These are phyloP conservation scores for Lentinula edodes DNA, from an alignment of 768 basidiomycete genomes.

Conservation along the genomic window DNA sequence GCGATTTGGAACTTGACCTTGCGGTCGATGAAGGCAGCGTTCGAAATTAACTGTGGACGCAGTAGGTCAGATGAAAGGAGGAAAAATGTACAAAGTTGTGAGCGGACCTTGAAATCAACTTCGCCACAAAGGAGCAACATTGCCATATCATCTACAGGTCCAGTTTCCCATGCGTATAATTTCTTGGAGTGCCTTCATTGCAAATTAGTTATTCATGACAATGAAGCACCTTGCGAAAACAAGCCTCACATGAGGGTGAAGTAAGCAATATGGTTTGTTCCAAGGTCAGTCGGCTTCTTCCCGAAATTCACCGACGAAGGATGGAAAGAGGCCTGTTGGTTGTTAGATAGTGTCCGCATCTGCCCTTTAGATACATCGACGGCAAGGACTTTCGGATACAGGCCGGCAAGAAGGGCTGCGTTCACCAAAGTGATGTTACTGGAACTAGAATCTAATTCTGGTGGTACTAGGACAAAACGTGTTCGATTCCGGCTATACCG, in stretches of 20 bases:
- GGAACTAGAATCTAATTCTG: constrained; percentile 65
- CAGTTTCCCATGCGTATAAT: constrained; percentile 90
- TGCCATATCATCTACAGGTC: constrained; percentile 80
- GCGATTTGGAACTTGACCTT: constrained; percentile 71
- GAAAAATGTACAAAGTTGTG: neutral
- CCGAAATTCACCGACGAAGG: constrained; percentile 91
- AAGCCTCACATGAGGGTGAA: constrained; percentile 78
- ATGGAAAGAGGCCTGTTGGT: constrained; percentile 74
- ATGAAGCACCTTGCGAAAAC: neutral
- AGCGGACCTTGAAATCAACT: constrained; percentile 69
- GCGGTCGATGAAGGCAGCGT: constrained; percentile 74
- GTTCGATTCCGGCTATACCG: constrained; percentile 71
- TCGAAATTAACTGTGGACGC: constrained; percentile 56
- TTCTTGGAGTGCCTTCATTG: constrained; percentile 82
- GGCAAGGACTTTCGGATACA: constrained; percentile 86
- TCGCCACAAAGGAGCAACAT: constrained; percentile 87
- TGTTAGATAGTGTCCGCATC: constrained; percentile 78
- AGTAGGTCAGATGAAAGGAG: neutral
- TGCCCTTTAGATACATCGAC: constrained; percentile 55
- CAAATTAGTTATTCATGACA: neutral
- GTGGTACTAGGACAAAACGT: constrained; percentile 72
- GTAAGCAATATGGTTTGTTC: constrained; percentile 69
- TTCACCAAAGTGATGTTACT: constrained; percentile 62
- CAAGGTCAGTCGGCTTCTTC: constrained; percentile 61
- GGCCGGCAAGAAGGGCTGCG: constrained; percentile 76